phyloP scores from a whole-genome alignment of 768 basidiomycete species.

The Lentinula boryana region DNA sequence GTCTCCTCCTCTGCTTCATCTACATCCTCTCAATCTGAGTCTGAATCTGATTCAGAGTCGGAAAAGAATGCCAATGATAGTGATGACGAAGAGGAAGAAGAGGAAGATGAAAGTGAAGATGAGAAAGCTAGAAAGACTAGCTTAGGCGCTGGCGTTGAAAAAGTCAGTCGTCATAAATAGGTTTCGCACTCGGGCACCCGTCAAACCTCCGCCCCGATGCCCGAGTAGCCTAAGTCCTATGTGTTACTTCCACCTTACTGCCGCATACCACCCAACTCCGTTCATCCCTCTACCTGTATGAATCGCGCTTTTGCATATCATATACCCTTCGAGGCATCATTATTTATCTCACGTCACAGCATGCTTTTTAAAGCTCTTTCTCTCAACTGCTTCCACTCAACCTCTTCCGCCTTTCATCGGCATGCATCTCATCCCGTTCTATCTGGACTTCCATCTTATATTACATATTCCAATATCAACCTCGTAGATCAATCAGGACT shows the following conservation, averaged over 20 bases:
- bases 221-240: background rate
- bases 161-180: conserved; percentile 25
- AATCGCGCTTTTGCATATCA: background rate
- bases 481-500: background rate
- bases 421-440: too few relatives aligned
- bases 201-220: background rate
- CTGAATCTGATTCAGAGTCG: conserved; percentile 4
- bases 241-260: background rate
- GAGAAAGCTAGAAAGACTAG: conserved; percentile 21
- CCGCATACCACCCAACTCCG: background rate
- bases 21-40: background rate
- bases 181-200: background rate
- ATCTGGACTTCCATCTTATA: background rate
- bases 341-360: background rate
- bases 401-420: too few relatives aligned
- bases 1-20: conserved; percentile 3
- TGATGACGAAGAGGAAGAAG: conserved; percentile 7
- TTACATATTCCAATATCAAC: background rate
- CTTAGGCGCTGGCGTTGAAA: conserved; percentile 28
- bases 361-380: background rate
- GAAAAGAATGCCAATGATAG: conserved; percentile 10
- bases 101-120: conserved; percentile 5
- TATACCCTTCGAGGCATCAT: background rate
- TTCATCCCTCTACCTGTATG: background rate
- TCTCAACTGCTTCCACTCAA: background rate